Base-by-base conservation (phyloP, 805 yeast genomes). In the Yamadazyma laniorum region DNA sequence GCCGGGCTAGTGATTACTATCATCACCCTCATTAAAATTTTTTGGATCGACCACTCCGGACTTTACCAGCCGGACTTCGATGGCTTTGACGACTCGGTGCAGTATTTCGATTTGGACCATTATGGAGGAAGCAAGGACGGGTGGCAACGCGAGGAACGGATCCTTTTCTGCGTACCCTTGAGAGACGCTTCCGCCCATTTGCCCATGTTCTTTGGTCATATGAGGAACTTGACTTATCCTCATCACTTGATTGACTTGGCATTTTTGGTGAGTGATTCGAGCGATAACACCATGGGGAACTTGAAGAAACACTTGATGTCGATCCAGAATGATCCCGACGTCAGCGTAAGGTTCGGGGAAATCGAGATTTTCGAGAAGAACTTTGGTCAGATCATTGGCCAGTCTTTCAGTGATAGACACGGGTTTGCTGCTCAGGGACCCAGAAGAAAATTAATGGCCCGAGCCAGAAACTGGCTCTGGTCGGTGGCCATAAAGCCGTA, bases 371-470 rank as follows among this genome's bases (percentile, higher is more conserved):
- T 68, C 58, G 93, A 87, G 59, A 90, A 47, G 57, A 96, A 91
- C 62, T 90, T 90, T 57, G 97, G 97, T 31, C 96, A 90, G 58
- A 76, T 77, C 32, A 83, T 91, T 45, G 96, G 97, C 42, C 98
- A 91, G 65, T 84, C 91, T 16, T 89, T 91, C 54, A 77, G 85
- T 44, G 97, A 89, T 58, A 73, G 98, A 56, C 97, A 91, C 59
- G 96, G 96, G 2, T 90, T 91, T 60, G 89, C 86, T 9, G 96
- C 95, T 1, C 98, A 91, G 61, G 98, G 96, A 9, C 95, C 95
- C 31, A 75, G 98, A 58, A 73, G 98, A 53, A 91, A 91, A 59
- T 73, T 88, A 49, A 91, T 91, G 98, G 98, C 95, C 4, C 74
- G 89, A 42, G 97, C 97, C 5, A 74, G 98, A 59, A 91, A 91